Evolutionary conservation across 805 yeast species (phyloP), one percentile per base, ranked within the genome.

Genomic region (Yamadazyma endophytica): DNA sequence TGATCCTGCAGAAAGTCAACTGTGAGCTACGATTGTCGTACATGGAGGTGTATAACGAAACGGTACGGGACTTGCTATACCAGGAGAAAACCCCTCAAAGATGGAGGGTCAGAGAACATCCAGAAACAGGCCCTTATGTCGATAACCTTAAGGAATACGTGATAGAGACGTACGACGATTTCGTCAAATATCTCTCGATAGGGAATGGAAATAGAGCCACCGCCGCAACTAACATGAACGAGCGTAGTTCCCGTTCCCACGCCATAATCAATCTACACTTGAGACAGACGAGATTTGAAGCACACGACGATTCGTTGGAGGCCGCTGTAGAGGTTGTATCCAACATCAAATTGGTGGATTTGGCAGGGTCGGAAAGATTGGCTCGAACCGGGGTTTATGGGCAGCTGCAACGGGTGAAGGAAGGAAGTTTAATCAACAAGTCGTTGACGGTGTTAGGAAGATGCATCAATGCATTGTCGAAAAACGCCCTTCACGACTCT

Each of bases 301-400:
- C 21, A 18, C 28, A 17, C 5, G 34, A 27, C 4, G 35, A 57
- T 40, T 28, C 43, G 31, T 36, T 47, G 14, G 64, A 61, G 8
- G 56, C 72, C 2, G 54, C 61, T 1, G 69, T 67, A 30, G 73
- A 70, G 36, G 73, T 73, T 43, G 54, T 68, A 1, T 81, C 92
- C 2, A 72, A 73, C 37, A 62, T 86, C 22, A 67, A 82, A 36
- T 61, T 85, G 12, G 90, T 85, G 2, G 95, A 85, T 56, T 57
- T 85, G 39, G 95, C 95, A 0, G 89, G 95, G 0, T 81, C 90
- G 1, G 95, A 85, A 50, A 64, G 90, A 31, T 75, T 80, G 3
- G 54, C 62, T 13, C 68, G 79, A 16, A 75, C 85, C 0, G 80
- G 82, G 18, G 73, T 81, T 5, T 74, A 70, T 12, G 79, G 75